Percentiles rank a stretch among this genome's conserved stretches.
Conservation (phyloP, 192 early-diverging fungal genomes). For the Lunasporangiospora selenospora region DNA sequence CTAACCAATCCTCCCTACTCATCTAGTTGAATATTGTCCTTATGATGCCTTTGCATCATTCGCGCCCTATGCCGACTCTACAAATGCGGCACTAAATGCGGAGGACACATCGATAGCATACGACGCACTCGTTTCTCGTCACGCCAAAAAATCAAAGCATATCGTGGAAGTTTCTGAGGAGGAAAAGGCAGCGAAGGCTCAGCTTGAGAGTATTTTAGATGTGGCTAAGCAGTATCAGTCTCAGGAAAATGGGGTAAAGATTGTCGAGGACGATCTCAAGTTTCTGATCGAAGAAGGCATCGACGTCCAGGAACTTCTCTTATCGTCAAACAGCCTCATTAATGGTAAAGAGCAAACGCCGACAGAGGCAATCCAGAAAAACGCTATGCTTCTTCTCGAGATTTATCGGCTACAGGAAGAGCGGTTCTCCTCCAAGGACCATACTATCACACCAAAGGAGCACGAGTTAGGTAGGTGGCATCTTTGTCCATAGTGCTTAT, state of each 20-base stretch:
- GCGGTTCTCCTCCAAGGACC: slow-evolving; percentile 49
- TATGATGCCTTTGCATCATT: slow-evolving; percentile 59
- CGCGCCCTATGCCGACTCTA: slow-evolving; percentile 59
- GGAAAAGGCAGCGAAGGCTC: slow-evolving; percentile 15
- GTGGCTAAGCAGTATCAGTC: slow-evolving; percentile 25
- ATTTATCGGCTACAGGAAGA: slow-evolving; percentile 55
- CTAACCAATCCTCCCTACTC: slow-evolving; percentile 23
- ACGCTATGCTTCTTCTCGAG: slow-evolving; percentile 45
- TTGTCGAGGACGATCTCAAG: slow-evolving; percentile 8
- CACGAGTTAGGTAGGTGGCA: slow-evolving; percentile 53
- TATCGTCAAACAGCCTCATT: background rate
- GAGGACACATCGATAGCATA: slow-evolving; percentile 48
- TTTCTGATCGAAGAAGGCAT: slow-evolving; percentile 33
- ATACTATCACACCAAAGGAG: slow-evolving; percentile 43
- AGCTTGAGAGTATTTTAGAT: slow-evolving; percentile 22
- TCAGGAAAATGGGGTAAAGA: background rate
- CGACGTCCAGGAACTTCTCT: slow-evolving; percentile 8
- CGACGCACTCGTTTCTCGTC: slow-evolving; percentile 8
- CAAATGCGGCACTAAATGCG: slow-evolving; percentile 52
- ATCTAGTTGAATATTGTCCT: slow-evolving; percentile 54
- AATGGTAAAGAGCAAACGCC: background rate
- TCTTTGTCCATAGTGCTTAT: no score
- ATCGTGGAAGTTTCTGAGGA: slow-evolving; percentile 9
- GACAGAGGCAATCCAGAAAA: slow-evolving; percentile 43
- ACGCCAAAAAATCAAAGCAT: slow-evolving; percentile 6